Conservation (phyloP, 805 yeast genomes). For the Brettanomyces naardenensis region DNA sequence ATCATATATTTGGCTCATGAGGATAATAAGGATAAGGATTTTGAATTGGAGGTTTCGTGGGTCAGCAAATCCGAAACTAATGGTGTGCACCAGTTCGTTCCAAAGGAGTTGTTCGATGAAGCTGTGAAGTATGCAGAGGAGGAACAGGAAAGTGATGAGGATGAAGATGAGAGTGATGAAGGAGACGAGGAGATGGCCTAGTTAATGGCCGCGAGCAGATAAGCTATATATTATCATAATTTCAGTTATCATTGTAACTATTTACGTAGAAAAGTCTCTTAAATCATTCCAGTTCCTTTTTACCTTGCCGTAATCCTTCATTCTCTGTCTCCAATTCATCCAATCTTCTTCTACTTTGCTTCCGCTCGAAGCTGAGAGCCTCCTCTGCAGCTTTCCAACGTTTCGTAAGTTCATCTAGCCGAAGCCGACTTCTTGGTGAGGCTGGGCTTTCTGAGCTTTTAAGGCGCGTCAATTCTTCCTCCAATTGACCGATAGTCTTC, state of each 20-base stretch:
- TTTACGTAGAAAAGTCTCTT: no score
- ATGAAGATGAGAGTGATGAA: conserved; percentile 29
- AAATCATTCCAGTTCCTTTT: not conserved
- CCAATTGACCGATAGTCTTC: not conserved
- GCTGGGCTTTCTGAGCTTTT: conserved; percentile 6
- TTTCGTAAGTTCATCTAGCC: conserved; percentile 54
- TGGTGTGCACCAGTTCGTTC: conserved; percentile 75
- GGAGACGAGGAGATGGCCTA: conserved; percentile 5
- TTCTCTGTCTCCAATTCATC: conserved; percentile 51
- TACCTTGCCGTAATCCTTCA: conserved; percentile 9
- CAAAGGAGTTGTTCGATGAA: conserved; percentile 69
- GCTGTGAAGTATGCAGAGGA: conserved; percentile 80
- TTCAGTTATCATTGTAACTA: not conserved
- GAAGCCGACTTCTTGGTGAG: conserved; percentile 27
- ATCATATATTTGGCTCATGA: conserved; percentile 93
- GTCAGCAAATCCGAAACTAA: conserved; percentile 65
- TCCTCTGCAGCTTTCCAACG: conserved; percentile 70
- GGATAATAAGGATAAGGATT: conserved; percentile 95
- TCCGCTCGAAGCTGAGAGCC: conserved; percentile 52
- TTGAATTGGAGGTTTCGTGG: conserved; percentile 94
- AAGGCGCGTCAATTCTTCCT: not conserved
- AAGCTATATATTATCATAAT: not conserved
- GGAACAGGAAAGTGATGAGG: conserved; percentile 48
- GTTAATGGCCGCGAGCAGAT: no score
- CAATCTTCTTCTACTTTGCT: conserved; percentile 45